Base-by-base conservation (phyloP, 306 rosid genomes). In the Heteromeles arbutifolia region DNA sequence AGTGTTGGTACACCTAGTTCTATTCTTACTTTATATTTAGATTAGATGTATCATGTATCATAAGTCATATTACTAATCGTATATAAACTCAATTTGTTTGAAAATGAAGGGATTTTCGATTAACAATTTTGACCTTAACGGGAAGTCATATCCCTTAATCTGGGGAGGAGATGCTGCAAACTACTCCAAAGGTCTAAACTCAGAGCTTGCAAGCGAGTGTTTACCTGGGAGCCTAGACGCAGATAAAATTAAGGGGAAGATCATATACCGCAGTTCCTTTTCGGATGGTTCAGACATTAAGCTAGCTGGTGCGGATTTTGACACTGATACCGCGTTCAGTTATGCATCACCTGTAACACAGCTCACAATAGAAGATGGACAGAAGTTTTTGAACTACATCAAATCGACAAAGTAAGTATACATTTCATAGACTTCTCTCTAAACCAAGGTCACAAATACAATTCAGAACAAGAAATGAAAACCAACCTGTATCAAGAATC, bases 341-440 rank as follows among this genome's bases (percentile, higher is more conserved):
- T 64, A 28, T 2, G 48, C 80, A 14, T 66, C 74, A 39, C 82
- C 63, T 39, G 11, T 66, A 19, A 71, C 77, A 11, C 31, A 26
- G 41, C 64, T 82, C 77, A 54, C 62, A 22, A 15, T 6, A 8
- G 65, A 75, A 74, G 77, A 78, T 45, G 11, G 65, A 34, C 12
- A 50, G 50, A 18, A 2, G 44, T 72, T 84, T 12, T 37, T 70
- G 50, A 50, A 74, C 11, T 81, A 81, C 69, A 78, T 74, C 17
- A 69, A 32, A 84, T 26, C 76, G 15, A 32, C 80, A 41, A 21
- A 74, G 80, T 84, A 84, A 24, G 59, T 37, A 37, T 7, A 37
- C 10, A 37, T 37, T 37, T 8, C 10, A 37, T 37, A 37, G 41
- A 37, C 41, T 37, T 37, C 10, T 37, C 10, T 37, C 41, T 37